Evolutionary conservation across 805 yeast species (phyloP).

Genomic region (Phaffomyces opuntiae): DNA sequence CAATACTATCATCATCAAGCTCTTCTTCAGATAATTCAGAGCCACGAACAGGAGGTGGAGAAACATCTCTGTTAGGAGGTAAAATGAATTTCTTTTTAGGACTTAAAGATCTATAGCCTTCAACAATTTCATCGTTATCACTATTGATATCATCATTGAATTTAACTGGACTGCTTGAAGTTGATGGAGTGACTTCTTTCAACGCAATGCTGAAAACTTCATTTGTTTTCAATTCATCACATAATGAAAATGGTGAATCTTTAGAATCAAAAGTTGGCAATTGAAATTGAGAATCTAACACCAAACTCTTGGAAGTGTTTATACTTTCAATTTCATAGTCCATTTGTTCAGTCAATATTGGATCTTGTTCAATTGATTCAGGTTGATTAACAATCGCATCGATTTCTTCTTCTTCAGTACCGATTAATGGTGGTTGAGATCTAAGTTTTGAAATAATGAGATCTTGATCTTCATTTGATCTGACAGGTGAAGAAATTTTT

Average conservation of each 20-base stretch:
- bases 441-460: neutral
- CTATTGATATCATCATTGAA: neutral
- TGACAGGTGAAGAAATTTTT: neutral
- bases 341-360: conserved; percentile 1
- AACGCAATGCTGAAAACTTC: conserved; percentile 6
- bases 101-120: conserved; percentile 7
- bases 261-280: conserved; percentile 2
- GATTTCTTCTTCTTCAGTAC: neutral
- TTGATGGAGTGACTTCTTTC: neutral
- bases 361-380: neutral
- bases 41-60: neutral
- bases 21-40: neutral
- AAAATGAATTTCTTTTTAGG: conserved; percentile 2
- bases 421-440: neutral
- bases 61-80: neutral
- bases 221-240: conserved; percentile 15
- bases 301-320: neutral
- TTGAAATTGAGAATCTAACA: conserved; percentile 5
- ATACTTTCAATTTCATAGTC: neutral
- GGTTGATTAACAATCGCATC: neutral
- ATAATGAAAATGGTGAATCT: conserved; percentile 9
- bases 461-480: neutral
- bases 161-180: neutral
- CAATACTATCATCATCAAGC: no score
- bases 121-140: conserved; percentile 4